phyloP scores from a whole-genome alignment of 352 stramenopile genomes.

The Phytophthora hybrid region DNA sequence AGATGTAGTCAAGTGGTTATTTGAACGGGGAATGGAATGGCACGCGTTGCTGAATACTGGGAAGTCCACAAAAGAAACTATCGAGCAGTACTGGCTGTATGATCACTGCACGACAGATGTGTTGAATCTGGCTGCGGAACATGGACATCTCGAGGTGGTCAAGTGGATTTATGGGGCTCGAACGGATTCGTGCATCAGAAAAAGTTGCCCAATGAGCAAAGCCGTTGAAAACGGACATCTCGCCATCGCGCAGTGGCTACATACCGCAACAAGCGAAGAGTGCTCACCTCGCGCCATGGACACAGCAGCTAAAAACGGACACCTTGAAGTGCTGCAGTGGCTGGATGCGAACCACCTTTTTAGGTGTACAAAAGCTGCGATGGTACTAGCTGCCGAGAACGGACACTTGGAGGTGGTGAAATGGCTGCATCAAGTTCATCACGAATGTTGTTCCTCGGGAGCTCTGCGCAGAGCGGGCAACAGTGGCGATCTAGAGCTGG shows the following conservation, averaged over 20 bases:
- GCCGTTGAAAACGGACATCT: background rate
- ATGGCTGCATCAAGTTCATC: too few relatives aligned
- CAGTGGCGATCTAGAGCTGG: background rate
- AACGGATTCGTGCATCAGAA: too few relatives aligned
- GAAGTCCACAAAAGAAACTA: background rate
- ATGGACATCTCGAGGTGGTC: background rate
- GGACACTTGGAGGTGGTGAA: background rate
- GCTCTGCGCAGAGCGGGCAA: background rate
- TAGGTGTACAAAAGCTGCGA: background rate
- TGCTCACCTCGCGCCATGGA: background rate
- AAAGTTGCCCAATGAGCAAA: too few relatives aligned
- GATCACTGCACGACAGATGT: background rate
- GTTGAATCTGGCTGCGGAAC: background rate
- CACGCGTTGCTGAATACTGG: too few relatives aligned
- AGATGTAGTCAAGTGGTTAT: too few relatives aligned
- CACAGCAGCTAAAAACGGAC: background rate
- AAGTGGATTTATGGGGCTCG: background rate
- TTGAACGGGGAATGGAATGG: too few relatives aligned
- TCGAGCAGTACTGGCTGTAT: background rate
- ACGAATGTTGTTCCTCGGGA: background rate
- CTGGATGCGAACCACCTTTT: background rate
- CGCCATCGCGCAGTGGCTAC: background rate
- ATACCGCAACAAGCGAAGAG: background rate
- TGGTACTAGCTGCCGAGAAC: background rate
- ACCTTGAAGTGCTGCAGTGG: background rate